Percentiles rank a stretch among this genome's conserved stretches.
phyloP scores from a whole-genome alignment of 2,329 filamentous ascomycete genomes.

The Penicillium nordicum region DNA sequence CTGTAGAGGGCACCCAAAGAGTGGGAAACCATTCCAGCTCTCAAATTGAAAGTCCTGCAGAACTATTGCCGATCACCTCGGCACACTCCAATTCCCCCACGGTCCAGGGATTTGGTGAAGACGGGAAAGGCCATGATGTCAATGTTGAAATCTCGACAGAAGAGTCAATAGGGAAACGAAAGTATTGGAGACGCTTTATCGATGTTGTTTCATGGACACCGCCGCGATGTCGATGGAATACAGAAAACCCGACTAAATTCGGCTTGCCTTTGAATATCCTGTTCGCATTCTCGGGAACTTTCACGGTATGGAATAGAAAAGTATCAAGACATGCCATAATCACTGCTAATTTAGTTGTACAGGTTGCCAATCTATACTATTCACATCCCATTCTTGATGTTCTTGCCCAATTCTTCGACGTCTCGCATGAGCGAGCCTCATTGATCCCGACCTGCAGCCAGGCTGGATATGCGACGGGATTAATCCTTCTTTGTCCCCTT shows the following conservation, averaged over 20 bases:
- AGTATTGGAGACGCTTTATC: background rate
- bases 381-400: conserved; percentile 76
- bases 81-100: background rate
- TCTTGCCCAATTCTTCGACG: conserved; percentile 66
- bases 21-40: background rate
- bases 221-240: conserved; percentile 64
- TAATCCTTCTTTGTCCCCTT: conserved; percentile 71
- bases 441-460: conserved; percentile 73
- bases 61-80: background rate
- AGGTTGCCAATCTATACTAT: conserved; percentile 76
- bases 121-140: background rate
- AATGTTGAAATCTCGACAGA: background rate
- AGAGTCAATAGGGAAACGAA: background rate
- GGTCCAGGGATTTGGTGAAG: background rate
- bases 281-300: conserved; percentile 54
- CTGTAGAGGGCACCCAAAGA: background rate
- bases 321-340: background rate
- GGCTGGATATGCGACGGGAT: conserved; percentile 70
- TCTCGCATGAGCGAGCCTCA: conserved; percentile 65
- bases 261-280: conserved; percentile 66
- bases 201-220: conserved; percentile 57
- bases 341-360: conserved; percentile 32
- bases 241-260: conserved; percentile 63
- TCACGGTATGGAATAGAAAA: conserved; percentile 21
- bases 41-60: background rate